A percentile compares a stretch with the other conserved stretches of the same genome.
Conservation (phyloP, 2,329 filamentous ascomycete species). For the Phyllachora maydis region DNA sequence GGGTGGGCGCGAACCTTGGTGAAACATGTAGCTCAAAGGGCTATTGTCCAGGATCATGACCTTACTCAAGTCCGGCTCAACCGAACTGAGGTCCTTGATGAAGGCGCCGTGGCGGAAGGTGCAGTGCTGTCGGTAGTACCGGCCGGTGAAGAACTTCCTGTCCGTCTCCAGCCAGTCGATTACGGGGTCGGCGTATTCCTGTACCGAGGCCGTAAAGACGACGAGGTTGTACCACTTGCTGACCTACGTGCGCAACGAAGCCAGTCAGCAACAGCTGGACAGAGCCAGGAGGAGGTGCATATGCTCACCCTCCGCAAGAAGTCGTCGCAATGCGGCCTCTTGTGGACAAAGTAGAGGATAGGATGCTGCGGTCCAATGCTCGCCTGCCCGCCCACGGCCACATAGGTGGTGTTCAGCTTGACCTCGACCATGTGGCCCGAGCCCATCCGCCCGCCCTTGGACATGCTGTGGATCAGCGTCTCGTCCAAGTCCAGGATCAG, state of each 20-base stretch:
- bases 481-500: slow-evolving; percentile 91
- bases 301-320: slow-evolving; percentile 63
- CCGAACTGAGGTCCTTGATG: slow-evolving; percentile 91
- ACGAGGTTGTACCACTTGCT: slow-evolving; percentile 98
- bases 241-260: slow-evolving; percentile 25
- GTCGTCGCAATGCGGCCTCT: slow-evolving; percentile 90
- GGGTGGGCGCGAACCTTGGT: slow-evolving; percentile 48
- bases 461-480: slow-evolving; percentile 94
- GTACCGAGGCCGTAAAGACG: slow-evolving; percentile 89
- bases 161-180: slow-evolving; percentile 98
- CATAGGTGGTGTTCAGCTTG: slow-evolving; percentile 53
- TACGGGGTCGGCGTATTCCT: slow-evolving; percentile 95
- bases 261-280: neutral
- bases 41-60: slow-evolving; percentile 99
- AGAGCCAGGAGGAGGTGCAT: neutral
- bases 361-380: slow-evolving; percentile 72
- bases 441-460: slow-evolving; percentile 87
- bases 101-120: slow-evolving; percentile 90
- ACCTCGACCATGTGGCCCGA: slow-evolving; percentile 99
- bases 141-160: slow-evolving; percentile 81
- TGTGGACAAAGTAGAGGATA: slow-evolving; percentile 97
- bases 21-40: slow-evolving; percentile 94
- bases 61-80: slow-evolving; percentile 91
- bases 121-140: slow-evolving; percentile 95
- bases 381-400: slow-evolving; percentile 44